These are phyloP conservation scores for Protomyces inouyei DNA, from an alignment of 1,139 yeast species.

Conservation along the genomic window DNA sequence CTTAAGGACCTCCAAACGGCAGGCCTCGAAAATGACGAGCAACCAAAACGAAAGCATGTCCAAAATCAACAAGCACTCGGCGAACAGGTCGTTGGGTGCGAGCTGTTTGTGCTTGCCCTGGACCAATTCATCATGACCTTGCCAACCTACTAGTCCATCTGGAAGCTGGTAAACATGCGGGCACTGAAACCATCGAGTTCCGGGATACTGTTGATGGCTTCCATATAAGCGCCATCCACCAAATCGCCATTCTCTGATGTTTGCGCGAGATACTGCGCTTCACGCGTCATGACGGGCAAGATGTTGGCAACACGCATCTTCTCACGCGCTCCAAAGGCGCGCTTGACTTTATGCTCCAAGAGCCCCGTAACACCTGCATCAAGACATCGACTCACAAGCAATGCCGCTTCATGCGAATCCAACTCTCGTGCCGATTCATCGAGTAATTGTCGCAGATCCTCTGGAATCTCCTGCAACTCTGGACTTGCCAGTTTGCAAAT, in stretches of 20 bases:
- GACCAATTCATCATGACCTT: constrained; percentile 10
- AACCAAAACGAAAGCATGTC: not conserved
- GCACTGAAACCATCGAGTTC: constrained; percentile 26
- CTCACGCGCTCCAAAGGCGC: constrained; percentile 14
- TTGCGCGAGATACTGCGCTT: constrained; percentile 15
- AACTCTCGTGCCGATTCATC: constrained; percentile 18
- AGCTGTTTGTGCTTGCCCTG: constrained; percentile 15
- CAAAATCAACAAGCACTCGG: not conserved
- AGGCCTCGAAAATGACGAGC: not conserved
- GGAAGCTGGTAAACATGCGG: constrained; percentile 23
- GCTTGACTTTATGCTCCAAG: constrained; percentile 18
- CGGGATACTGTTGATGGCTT: constrained; percentile 9
- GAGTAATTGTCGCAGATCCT: constrained; percentile 1
- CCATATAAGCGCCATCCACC: constrained; percentile 7
- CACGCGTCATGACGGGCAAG: constrained; percentile 27
- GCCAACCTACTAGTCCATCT: constrained; percentile 8
- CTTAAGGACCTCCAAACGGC: not conserved
- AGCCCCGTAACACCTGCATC: constrained; percentile 10
- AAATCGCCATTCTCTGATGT: constrained; percentile 2
- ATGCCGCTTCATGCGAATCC: constrained; percentile 15
- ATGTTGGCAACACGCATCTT: constrained; percentile 22
- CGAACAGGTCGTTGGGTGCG: constrained; percentile 19
- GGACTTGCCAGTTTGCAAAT: not conserved
- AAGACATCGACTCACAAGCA: constrained; percentile 12
- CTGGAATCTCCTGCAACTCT: not conserved